Evolutionary conservation across 2,329 filamentous ascomycete genomes (phyloP).

Genomic region (Trichoderma sp.): DNA sequence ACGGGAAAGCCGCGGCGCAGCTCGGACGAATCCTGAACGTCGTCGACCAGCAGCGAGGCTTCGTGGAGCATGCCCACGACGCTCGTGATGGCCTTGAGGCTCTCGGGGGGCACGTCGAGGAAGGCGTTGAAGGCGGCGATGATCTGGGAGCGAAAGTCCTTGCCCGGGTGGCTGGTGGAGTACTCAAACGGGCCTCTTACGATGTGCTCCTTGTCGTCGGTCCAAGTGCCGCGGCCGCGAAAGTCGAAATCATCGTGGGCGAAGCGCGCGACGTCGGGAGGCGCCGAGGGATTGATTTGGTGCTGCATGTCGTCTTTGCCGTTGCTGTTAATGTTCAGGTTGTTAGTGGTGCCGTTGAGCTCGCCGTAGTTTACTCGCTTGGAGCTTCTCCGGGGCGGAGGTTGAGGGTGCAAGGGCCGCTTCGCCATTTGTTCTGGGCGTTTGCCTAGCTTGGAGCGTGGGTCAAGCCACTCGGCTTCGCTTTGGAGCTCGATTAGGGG

Average conservation of each 20-base stretch:
- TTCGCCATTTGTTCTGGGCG: slow-evolving; percentile 17
- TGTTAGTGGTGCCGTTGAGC: slow-evolving; percentile 1
- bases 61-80: slow-evolving; percentile 86
- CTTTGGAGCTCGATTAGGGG: slow-evolving; percentile 51
- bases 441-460: slow-evolving; percentile 21
- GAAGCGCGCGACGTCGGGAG: slow-evolving; percentile 51
- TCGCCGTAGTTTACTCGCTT: slow-evolving; percentile 20
- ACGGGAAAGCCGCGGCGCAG: slow-evolving; percentile 78
- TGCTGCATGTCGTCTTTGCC: slow-evolving; percentile 29
- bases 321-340: background rate
- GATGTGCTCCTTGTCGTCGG: slow-evolving; percentile 71
- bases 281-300: slow-evolving; percentile 32
- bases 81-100: slow-evolving; percentile 70
- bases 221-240: slow-evolving; percentile 57
- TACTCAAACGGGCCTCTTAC: slow-evolving; percentile 79
- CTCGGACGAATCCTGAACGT: slow-evolving; percentile 78
- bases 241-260: slow-evolving; percentile 56
- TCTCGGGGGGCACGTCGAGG: slow-evolving; percentile 69
- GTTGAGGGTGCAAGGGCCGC: slow-evolving; percentile 5
- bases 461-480: slow-evolving; percentile 53
- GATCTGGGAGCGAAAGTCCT: slow-evolving; percentile 78
- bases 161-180: slow-evolving; percentile 73
- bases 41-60: slow-evolving; percentile 78
- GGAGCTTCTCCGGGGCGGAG: slow-evolving; percentile 10
- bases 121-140: slow-evolving; percentile 79